Base-by-base conservation (phyloP, 148 eudicot genomes). In the Heliamphora exappendiculata region DNA sequence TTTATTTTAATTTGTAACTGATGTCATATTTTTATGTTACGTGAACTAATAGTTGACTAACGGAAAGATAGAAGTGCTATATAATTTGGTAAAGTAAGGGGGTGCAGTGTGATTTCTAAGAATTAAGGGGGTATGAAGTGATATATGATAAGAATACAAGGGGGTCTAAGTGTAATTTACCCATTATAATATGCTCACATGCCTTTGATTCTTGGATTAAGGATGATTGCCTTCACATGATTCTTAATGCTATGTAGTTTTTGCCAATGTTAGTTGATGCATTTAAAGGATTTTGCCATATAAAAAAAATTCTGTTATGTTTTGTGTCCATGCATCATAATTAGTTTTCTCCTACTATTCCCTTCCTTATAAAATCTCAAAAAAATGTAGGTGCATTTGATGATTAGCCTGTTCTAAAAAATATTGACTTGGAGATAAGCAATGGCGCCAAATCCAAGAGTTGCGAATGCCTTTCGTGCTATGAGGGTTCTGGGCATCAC, bases 401-500 rank as follows among this genome's bases (percentile, higher is more conserved):
- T 20, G 70, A 19, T 75, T 44, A 60, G 37, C 11, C 64, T 8
- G 11, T 42, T 62, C 50, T 45, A 24, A 17, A 63, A 63, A 33
- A 24, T 20, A 26, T 45, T 75, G 42, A 12, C 50, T 50, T 59
- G 47, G 80, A 62, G 68, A 65, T 64, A 31, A 42, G 69, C 54
- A 60, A 92, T 91, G 95, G 79, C 85, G 39, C 84, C 88, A 1
- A 85, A 82, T 80, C 79, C 80, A 34, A 82, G 79, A 80, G 91
- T 90, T 79, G 78, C 73, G 31, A 78, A 79, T 22, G 98, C 98
- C 12, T 86, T 87, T 70, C 81, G 82, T 67, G 98, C 97, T 64
- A 90, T 91, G 98, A 84, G 76, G 80, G 78, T 22, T 50, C 63
- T 91, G 24, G 98, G 97, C 19, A 86, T 93, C 45, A 53, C 82